Evolutionary conservation across 345 rosid species (phyloP).

Genomic region (Populus pruinosa): DNA sequence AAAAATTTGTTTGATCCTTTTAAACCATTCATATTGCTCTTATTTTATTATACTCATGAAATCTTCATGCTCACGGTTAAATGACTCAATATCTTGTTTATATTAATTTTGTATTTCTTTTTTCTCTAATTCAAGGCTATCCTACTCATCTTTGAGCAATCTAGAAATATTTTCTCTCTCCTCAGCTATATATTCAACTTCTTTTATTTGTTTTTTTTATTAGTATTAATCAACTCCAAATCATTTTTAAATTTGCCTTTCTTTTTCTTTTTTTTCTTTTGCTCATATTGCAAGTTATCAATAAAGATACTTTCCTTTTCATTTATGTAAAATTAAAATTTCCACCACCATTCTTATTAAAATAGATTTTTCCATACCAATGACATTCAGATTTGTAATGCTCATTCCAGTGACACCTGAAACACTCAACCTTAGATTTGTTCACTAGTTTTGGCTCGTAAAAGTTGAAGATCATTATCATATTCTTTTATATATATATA

Average conservation of each 20-base stretch:
- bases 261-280: too few relatives aligned
- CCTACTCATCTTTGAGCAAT: slow-evolving; percentile 40
- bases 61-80: too few relatives aligned
- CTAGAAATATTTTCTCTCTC: slow-evolving; percentile 60
- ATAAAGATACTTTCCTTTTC: background rate
- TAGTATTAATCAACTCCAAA: slow-evolving; percentile 50
- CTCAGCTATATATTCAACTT: slow-evolving; percentile 48
- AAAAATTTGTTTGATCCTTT: too few relatives aligned
- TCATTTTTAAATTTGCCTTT: slow-evolving; percentile 26
- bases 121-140: too few relatives aligned
- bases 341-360: background rate
- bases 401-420: background rate
- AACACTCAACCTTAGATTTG: background rate
- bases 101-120: fast-evolving
- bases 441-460: background rate
- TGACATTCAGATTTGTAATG: background rate
- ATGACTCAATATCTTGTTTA: too few relatives aligned
- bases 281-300: background rate
- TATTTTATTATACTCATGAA: too few relatives aligned
- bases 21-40: too few relatives aligned
- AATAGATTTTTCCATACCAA: background rate
- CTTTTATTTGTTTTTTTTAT: slow-evolving; percentile 56
- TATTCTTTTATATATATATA: too few relatives aligned
- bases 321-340: background rate
- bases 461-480: background rate